Evolutionary conservation across 441 rosid species (phyloP).

Genomic region (Bocquillonia castaneifolia): DNA sequence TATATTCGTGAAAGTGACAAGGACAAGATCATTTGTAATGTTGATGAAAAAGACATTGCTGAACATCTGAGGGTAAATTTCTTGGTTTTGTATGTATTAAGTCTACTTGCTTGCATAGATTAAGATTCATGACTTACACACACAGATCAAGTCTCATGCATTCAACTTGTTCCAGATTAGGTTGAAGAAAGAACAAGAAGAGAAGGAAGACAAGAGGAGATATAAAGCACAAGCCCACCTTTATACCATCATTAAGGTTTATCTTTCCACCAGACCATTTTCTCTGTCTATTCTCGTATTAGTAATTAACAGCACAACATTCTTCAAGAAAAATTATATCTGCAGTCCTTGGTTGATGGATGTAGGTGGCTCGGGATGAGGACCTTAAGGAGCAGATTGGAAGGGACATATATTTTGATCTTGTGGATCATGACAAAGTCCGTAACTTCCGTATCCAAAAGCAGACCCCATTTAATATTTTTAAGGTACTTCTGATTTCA

Average conservation of each 20-base stretch:
- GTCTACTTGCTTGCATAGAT: slow-evolving; percentile 3
- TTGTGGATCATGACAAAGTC: slow-evolving; percentile 93
- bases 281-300: not conserved
- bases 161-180: slow-evolving; percentile 54
- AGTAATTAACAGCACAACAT: slow-evolving; percentile 6
- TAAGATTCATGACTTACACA: slow-evolving; percentile 16
- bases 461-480: slow-evolving; percentile 57
- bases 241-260: slow-evolving; percentile 83
- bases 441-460: slow-evolving; percentile 81
- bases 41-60: slow-evolving; percentile 95
- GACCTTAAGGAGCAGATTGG: slow-evolving; percentile 87
- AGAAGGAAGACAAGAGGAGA: slow-evolving; percentile 74
- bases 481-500: slow-evolving; percentile 50
- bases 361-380: slow-evolving; percentile 85
- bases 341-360: slow-evolving; percentile 26
- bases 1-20: slow-evolving; percentile 93
- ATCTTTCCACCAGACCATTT: not conserved
- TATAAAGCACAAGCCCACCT: slow-evolving; percentile 90
- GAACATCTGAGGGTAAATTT: slow-evolving; percentile 81
- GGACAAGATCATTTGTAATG: slow-evolving; percentile 88
- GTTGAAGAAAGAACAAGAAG: slow-evolving; percentile 90
- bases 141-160: slow-evolving; percentile 20
- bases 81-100: slow-evolving; percentile 13
- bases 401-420: slow-evolving; percentile 79
- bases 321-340: not conserved